Base-by-base conservation (phyloP, 176 grass and related monocot species). In the Eremochloa ophiuroides region DNA sequence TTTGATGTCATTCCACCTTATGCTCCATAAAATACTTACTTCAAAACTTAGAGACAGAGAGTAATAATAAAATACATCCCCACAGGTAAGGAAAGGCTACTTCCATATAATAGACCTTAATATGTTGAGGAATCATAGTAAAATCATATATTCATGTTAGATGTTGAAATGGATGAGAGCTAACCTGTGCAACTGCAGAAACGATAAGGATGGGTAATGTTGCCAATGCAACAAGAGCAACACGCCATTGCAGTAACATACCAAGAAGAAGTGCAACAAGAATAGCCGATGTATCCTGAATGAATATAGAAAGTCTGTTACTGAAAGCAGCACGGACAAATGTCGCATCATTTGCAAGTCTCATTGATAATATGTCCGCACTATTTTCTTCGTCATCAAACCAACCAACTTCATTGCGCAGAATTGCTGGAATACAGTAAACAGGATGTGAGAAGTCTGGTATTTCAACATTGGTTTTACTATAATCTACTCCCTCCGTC, bases 351-450 rank as follows among this genome's bases (percentile, higher is more conserved):
- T 95, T 99, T 71, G 93, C 96, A 13, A 95, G 84, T 75, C 91
- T 91, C 96, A 93, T 95, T 41, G 93, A 99, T 68, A 99, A 87
- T 64, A 87, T 88, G 73, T 99, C 96, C 0, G 91, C 91, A 29
- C 91, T 99, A 56, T 93, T 99, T 73, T 99, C 96, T 82, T 99
- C 96, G 4, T 95, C 93, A 62, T 99, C 93, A 88, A 99, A 99
- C 96, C 96, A 99, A 42, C 96, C 96, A 78, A 93, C 90, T 93
- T 99, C 96, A 77, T 93, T 99, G 63, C 87, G 93, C 31, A 99
- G 85, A 64, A 99, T 99, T 80, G 91, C 95, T 98, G 87, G 31
- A 90, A 74, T 41, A 43, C 37, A 79, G 61, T 85, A 41, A 60
- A 88, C 68, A 69, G 63, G 59, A 35, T 51, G 10, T 11, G 15